These are phyloP conservation scores for Sporodiniella umbellata DNA, from an alignment of 371 early-diverging fungal species.

Conservation along the genomic window DNA sequence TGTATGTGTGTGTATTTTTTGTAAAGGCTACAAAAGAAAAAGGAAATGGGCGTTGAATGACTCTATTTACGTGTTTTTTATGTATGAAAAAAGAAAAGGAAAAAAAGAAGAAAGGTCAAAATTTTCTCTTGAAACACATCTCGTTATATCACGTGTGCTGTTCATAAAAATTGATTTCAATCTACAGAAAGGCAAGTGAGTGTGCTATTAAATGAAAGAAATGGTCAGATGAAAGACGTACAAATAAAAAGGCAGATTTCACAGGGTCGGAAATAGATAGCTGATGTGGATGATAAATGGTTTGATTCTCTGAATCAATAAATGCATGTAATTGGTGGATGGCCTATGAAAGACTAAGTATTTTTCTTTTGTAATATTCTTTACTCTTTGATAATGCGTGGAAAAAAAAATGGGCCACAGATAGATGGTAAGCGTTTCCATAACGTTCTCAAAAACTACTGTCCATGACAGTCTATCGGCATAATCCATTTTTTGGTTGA, in stretches of 20 bases:
- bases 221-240: conserved; percentile 18
- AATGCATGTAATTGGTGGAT: conserved; percentile 30
- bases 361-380: not conserved
- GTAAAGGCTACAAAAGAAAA: not conserved
- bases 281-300: conserved; percentile 32
- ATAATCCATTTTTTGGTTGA: conserved; percentile 34
- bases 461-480: conserved; percentile 41
- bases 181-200: conserved; percentile 15
- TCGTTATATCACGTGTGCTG: conserved; percentile 1
- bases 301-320: conserved; percentile 41
- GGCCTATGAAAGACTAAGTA: conserved; percentile 15
- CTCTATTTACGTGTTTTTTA: not conserved
- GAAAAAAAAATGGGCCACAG: conserved; percentile 43
- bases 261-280: conserved; percentile 43
- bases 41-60: not conserved
- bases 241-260: conserved; percentile 46
- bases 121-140: not conserved
- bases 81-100: not conserved
- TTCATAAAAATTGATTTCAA: conserved; percentile 27
- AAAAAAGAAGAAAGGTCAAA: not conserved
- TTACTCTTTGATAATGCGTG: conserved; percentile 48
- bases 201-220: not conserved
- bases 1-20: not conserved
- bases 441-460: conserved; percentile 41
- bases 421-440: conserved; percentile 45